Base-by-base conservation (phyloP, 208 protist genomes). In the Naegleria lovaniensis region DNA sequence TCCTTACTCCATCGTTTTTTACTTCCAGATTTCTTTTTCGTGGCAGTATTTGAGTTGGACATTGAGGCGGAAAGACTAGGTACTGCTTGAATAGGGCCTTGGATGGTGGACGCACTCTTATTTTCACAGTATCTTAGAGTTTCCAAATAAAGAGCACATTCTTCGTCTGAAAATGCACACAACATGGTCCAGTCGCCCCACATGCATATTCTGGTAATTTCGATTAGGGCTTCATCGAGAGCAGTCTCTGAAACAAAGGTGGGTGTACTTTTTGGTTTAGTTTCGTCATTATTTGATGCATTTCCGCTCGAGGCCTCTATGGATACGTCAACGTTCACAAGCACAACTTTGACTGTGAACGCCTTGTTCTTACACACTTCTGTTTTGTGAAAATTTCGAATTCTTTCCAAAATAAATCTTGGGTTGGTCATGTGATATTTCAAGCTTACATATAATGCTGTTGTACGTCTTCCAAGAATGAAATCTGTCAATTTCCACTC, bases 381-480 rank as follows among this genome's bases (percentile, higher is more conserved):
- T 36, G 67, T 79, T 33, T 79, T 79, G 29, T 79, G 67, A 79
- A 79, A 79, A 79, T 29, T 36, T 33, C n/a, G 19, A 36, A 79
- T 79, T 79, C 67, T 79, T 33, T 79, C 67, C n/a, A 79, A 79
- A 79, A 79, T 79, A 79, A 36, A 79, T 79, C n/a, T 79, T 33
- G 67, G 67, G 5, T 79, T 79, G 9, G 67, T 79, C 67, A 79
- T 79, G 9, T 79, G 67, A 79, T 36, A 79, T 79, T 79, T 79
- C 7, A 79, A 33, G n/a, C 29, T 36, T 5, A 79, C 25, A 36
- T 36, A 79, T 25, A 79, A 79, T 36, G 67, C 67, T 36, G 29
- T 36, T 11, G 67, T 79, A 36, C 36, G 16, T 36, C 3, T 36
- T 36, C 67, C 67, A 36, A 79, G 29, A 79, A 79, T 79, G 36